phyloP scores from a whole-genome alignment of 2,329 filamentous ascomycete species.

The Blastomyces parvus region DNA sequence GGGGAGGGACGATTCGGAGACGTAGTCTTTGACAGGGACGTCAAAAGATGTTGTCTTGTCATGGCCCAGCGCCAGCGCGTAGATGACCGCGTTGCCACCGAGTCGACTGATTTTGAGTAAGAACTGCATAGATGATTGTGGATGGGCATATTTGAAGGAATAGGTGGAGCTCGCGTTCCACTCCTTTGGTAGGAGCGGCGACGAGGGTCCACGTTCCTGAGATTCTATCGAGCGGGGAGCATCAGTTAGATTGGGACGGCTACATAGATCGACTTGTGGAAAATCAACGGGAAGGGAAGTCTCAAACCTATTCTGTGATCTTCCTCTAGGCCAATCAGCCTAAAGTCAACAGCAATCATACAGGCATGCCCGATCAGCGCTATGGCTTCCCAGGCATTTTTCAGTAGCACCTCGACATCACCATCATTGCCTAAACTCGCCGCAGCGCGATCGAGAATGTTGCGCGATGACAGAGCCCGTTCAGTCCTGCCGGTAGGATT shows the following conservation, averaged over 20 bases:
- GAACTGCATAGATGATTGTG: constrained; percentile 75
- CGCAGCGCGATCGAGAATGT: constrained; percentile 26
- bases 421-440: constrained; percentile 24
- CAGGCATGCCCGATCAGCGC: constrained; percentile 76
- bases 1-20: constrained; percentile 54
- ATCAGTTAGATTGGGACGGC: not conserved
- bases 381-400: constrained; percentile 62
- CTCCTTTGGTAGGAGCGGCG: constrained; percentile 55
- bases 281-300: not conserved
- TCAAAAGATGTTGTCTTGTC: constrained; percentile 76
- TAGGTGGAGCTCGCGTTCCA: constrained; percentile 72
- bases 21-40: constrained; percentile 61
- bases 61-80: constrained; percentile 67
- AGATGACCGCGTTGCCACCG: constrained; percentile 72
- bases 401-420: constrained; percentile 22
- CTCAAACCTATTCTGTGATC: constrained; percentile 59
- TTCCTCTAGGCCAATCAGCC: constrained; percentile 73
- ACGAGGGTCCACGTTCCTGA: constrained; percentile 26
- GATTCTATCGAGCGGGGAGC: not conserved
- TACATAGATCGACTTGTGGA: not conserved
- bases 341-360: constrained; percentile 70
- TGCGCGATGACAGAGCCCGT: constrained; percentile 18
- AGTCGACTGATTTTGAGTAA: constrained; percentile 73
- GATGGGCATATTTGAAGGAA: constrained; percentile 78
- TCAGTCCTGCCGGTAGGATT: not conserved